A percentile compares a stretch with the other conserved stretches of the same genome.
Evolutionary conservation across 139 green algal species (phyloP).

Genomic region (Mychonastes homosphaera): DNA sequence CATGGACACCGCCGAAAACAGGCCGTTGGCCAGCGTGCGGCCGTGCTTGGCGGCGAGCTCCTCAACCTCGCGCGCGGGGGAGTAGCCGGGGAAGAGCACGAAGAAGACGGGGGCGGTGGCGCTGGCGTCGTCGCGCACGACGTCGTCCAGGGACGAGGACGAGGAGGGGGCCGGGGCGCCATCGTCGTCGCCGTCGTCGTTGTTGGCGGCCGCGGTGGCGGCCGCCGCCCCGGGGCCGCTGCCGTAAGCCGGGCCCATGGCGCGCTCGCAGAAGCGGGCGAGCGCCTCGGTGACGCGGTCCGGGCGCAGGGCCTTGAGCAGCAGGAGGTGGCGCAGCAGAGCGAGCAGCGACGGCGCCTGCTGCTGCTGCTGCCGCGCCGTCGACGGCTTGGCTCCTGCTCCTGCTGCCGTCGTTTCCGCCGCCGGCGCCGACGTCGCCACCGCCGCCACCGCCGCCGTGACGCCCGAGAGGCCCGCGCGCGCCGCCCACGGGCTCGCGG

Average conservation of each 20-base stretch:
- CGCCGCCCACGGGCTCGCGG: no score
- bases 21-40: conserved; percentile 57
- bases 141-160: background rate
- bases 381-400: no score
- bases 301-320: conserved; percentile 59
- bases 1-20: conserved; percentile 76
- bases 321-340: no score
- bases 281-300: conserved; percentile 74
- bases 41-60: conserved; percentile 53
- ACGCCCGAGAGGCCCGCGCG: no score
- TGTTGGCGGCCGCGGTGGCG: background rate
- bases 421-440: no score
- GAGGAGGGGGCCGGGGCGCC: background rate
- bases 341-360: no score
- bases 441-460: no score
- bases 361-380: no score
- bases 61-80: conserved; percentile 77
- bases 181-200: background rate
- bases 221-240: background rate
- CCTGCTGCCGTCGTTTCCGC: no score
- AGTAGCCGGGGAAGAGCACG: conserved; percentile 83
- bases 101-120: conserved; percentile 76
- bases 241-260: conserved; percentile 40
- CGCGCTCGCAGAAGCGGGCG: conserved; percentile 41
- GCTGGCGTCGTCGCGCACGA: conserved; percentile 2